phyloP scores from a whole-genome alignment of 768 basidiomycete species.

The Suillus luteus region DNA sequence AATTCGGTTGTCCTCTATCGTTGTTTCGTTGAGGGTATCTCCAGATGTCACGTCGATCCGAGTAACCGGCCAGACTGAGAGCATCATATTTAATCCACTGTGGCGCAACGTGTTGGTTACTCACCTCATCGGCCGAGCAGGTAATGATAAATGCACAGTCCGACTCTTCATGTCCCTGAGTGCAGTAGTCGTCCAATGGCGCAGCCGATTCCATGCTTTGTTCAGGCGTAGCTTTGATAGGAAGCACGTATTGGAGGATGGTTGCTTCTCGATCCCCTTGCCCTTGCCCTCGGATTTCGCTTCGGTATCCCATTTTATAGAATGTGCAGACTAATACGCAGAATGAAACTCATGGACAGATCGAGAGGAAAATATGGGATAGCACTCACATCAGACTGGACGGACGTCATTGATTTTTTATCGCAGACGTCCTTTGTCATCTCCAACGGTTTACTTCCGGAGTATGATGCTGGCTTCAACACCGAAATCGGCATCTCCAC shows the following conservation, averaged over 20 bases:
- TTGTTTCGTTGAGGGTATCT: neutral
- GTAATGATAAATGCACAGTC: neutral
- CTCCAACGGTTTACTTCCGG: neutral
- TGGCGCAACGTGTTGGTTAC: neutral
- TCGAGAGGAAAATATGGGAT: neutral
- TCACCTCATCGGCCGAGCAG: slow-evolving; percentile 1
- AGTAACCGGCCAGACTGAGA: neutral
- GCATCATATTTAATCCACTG: neutral
- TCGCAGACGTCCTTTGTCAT: no score
- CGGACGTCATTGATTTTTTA: neutral
- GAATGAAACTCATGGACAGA: neutral
- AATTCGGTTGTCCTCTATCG: neutral
- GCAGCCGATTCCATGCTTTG: slow-evolving; percentile 2
- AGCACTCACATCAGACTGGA: slow-evolving; percentile 3
- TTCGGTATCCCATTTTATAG: neutral
- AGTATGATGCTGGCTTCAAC: neutral
- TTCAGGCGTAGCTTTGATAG: neutral
- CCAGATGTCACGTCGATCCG: neutral
- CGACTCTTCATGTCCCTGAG: slow-evolving; percentile 4
- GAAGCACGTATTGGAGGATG: neutral
- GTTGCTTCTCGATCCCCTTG: neutral
- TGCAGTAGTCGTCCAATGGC: slow-evolving; percentile 2
- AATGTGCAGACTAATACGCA: neutral
- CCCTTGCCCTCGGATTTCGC: neutral
- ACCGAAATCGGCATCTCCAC: neutral